Evolutionary conservation across 2,329 filamentous ascomycete species (phyloP).

Genomic region (Calonectria pauciramosa): DNA sequence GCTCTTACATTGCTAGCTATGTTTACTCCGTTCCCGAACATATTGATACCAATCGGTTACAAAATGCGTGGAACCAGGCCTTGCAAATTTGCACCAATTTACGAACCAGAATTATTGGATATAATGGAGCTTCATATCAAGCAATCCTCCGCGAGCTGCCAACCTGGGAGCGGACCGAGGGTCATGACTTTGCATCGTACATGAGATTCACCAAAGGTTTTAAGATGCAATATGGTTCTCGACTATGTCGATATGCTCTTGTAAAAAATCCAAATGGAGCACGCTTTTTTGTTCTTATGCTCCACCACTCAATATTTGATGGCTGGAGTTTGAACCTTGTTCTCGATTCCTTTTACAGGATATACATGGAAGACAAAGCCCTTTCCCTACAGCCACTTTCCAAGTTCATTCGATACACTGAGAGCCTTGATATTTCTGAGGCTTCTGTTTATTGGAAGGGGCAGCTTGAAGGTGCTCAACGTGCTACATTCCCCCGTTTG

Average conservation of each 20-base stretch:
- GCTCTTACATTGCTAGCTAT: slow-evolving; percentile 24
- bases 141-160: not conserved
- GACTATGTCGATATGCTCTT: not conserved
- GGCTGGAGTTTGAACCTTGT: slow-evolving; percentile 36
- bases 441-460: not conserved
- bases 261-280: not conserved
- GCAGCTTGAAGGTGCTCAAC: slow-evolving; percentile 1
- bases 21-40: not conserved
- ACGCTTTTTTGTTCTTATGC: slow-evolving; percentile 25
- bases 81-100: not conserved
- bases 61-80: not conserved
- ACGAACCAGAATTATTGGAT: not conserved
- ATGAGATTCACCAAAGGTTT: not conserved
- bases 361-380: not conserved
- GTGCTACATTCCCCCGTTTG: not conserved
- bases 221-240: slow-evolving; percentile 11
- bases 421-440: not conserved
- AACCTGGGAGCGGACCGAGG: not conserved
- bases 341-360: not conserved
- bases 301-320: slow-evolving; percentile 42
- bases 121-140: not conserved
- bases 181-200: not conserved
- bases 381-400: not conserved
- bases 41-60: not conserved
- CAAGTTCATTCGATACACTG: not conserved